Conservation (phyloP, 208 protist genomes). For the Leptomonas pyrrhocoris region DNA sequence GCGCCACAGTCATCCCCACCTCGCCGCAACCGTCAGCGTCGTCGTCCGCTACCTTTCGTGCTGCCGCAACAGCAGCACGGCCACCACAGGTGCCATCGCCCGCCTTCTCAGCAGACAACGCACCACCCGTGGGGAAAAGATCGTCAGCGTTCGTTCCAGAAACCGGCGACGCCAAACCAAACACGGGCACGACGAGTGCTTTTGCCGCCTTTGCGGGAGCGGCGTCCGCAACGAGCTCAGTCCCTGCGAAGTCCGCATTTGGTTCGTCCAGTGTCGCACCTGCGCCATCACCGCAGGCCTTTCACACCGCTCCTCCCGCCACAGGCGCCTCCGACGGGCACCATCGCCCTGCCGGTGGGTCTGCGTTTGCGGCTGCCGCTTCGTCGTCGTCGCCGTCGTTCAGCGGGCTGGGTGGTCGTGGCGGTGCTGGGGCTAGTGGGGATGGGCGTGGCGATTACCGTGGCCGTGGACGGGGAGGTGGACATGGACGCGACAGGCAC, state of each 20-base stretch:
- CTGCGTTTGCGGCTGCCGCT: not conserved
- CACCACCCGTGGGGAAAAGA: not conserved
- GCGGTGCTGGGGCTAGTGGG: not conserved
- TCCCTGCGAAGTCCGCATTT: constrained; percentile 1
- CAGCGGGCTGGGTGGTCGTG: constrained; percentile 5
- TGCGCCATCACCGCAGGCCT: not conserved
- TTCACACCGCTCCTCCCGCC: not conserved
- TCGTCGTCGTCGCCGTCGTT: no score
- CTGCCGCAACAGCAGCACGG: no score
- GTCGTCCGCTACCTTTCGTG: no score
- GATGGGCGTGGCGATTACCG: not conserved
- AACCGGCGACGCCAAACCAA: not conserved
- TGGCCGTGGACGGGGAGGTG: not conserved
- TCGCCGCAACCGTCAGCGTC: no score
- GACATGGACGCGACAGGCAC: not conserved
- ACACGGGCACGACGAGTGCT: not conserved
- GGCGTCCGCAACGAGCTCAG: not conserved
- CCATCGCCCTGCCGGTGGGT: no score
- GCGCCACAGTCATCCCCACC: no score
- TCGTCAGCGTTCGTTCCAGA: not conserved
- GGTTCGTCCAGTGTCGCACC: not conserved
- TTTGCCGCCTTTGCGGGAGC: not conserved
- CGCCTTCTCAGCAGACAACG: not conserved
- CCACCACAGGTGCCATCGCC: not conserved
- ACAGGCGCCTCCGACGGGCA: no score